Base-by-base conservation (phyloP, 306 rosid species). In the Cicer bijugum region DNA sequence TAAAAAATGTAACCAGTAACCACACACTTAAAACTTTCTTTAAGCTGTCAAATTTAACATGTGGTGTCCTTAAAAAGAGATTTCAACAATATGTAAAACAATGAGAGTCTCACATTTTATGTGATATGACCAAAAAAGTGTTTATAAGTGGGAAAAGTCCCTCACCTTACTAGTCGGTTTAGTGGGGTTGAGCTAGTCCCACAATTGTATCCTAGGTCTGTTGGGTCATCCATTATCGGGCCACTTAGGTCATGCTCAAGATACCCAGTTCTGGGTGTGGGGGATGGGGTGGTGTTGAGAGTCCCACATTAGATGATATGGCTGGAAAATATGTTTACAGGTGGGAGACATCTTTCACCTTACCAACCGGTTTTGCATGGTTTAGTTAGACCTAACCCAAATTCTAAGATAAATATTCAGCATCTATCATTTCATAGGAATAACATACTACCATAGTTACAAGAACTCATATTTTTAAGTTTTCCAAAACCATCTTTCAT, bases 401-500 rank as follows among this genome's bases (percentile, higher is more conserved):
- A 58, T 28, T 58, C 43, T 28, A 58, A 58, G 16, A 58, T 58
- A 40, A 14, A 43, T 37, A 56, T 69, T 23, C 69, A 69, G 33
- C 56, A 74, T 12, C 60, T 16, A 63, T 15, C 62, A 56, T 7
- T 9, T 59, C 15, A 16, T 40, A 43, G 17, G 42, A 66, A 71
- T 38, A 58, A 47, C 48, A 64, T 43, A 67, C 17, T 11, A 28
- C 35, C 46, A 35, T 50, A 50, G 67, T 43, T 19, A 57, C 50
- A 9, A 68, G 74, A 51, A 35, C 71, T 8, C 14, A 72, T 17
- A 20, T 44, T 65, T 53, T 65, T 53, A 51, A 16, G 52, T 75
- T 77, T 60, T 44, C 60, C 55, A 40, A 67, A 63, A 48, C 38
- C 52, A 35, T 57, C 45, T 59, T 43, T 71, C 65, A 19, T 35